A percentile compares a stretch with the other conserved stretches of the same genome.
phyloP scores from a whole-genome alignment of 192 early-diverging fungal species.

The Phycomyces nitens region DNA sequence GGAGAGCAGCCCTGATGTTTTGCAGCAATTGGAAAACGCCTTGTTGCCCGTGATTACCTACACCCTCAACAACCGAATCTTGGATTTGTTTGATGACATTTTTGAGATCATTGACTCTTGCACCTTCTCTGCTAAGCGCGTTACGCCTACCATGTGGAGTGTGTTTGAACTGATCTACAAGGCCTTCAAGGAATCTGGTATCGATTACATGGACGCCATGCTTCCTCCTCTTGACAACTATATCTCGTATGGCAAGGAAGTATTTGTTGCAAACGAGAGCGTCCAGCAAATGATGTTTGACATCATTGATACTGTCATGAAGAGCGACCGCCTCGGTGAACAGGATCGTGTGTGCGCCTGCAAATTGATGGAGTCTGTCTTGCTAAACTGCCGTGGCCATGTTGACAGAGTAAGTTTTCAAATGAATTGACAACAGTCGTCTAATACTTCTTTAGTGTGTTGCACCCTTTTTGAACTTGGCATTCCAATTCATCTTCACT shows the following conservation, averaged over 20 bases:
- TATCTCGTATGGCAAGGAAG: constrained; percentile 80
- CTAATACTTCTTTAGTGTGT: constrained; percentile 40
- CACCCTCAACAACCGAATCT: constrained; percentile 71
- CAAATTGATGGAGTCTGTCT: constrained; percentile 81
- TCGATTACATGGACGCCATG: constrained; percentile 89
- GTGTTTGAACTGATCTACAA: constrained; percentile 75
- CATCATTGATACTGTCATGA: constrained; percentile 83
- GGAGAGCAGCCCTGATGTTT: constrained; percentile 76
- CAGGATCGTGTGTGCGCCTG: constrained; percentile 77
- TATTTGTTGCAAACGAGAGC: constrained; percentile 63
- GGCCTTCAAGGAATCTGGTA: constrained; percentile 76
- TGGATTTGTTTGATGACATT: constrained; percentile 82
- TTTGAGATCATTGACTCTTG: constrained; percentile 89
- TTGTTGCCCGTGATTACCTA: constrained; percentile 75
- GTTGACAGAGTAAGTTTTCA: constrained; percentile 58
- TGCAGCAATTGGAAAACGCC: constrained; percentile 75
- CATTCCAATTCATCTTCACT: constrained; percentile 60
- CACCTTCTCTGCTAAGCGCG: constrained; percentile 78
- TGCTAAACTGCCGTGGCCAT: constrained; percentile 79
- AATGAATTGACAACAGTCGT: not conserved
- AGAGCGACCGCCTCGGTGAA: constrained; percentile 71
- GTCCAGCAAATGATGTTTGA: constrained; percentile 75
- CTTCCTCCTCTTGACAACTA: constrained; percentile 89
- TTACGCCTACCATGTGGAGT: constrained; percentile 82
- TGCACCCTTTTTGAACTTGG: constrained; percentile 67